phyloP scores from a whole-genome alignment of 2,329 filamentous ascomycete species.

The Botrytis aclada region DNA sequence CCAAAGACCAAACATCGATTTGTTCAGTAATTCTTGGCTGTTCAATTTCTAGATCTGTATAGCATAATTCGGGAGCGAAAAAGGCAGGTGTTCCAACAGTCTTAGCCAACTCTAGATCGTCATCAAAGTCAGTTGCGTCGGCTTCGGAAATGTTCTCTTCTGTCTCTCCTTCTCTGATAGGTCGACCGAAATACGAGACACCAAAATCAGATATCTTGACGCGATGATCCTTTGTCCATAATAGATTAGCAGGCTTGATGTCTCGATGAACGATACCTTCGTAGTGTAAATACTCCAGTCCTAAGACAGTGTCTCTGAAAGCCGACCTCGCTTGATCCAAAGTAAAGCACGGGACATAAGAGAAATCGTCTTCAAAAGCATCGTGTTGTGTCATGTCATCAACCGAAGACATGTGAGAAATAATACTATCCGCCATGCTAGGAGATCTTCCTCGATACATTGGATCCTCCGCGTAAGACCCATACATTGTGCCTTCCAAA shows the following conservation, averaged over 20 bases:
- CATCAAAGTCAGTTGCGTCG: constrained; percentile 82
- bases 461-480: constrained; percentile 59
- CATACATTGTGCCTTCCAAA: constrained; percentile 76
- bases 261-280: constrained; percentile 81
- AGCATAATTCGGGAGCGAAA: constrained; percentile 94
- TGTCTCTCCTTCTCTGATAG: constrained; percentile 76
- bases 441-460: constrained; percentile 66
- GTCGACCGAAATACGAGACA: constrained; percentile 92
- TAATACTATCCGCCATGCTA: constrained; percentile 75
- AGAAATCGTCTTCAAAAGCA: constrained; percentile 79
- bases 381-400: constrained; percentile 59
- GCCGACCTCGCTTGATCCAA: constrained; percentile 76
- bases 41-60: constrained; percentile 68
- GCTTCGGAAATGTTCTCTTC: constrained; percentile 73
- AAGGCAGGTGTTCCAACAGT: constrained; percentile 97
- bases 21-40: constrained; percentile 82
- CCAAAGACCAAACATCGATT: constrained; percentile 96
- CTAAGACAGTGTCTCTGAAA: constrained; percentile 89
- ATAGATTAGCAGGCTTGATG: constrained; percentile 85
- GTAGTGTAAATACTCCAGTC: constrained; percentile 89
- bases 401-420: constrained; percentile 65
- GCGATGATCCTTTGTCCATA: constrained; percentile 79
- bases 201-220: constrained; percentile 99
- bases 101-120: constrained; percentile 94
- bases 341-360: constrained; percentile 91